A percentile compares a stretch with the other conserved stretches of the same genome.
Conservation (phyloP, 2,329 filamentous ascomycete species). For the Diaporthe capsici region DNA sequence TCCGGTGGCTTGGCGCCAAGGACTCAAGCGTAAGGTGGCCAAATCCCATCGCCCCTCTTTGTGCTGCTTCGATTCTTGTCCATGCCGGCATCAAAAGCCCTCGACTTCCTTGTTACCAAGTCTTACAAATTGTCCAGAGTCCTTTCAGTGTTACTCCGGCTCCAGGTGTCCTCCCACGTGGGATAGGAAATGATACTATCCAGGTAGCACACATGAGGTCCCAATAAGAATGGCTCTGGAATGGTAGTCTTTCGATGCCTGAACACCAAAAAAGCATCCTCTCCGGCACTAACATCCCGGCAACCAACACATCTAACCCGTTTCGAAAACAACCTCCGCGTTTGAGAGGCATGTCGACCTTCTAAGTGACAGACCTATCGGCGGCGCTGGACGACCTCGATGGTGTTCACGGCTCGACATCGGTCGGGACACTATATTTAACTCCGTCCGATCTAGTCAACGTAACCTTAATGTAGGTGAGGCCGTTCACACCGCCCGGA, state of each 20-base stretch:
- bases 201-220: not conserved
- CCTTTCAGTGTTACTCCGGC: not conserved
- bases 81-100: not conserved
- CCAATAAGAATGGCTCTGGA: not conserved
- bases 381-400: not conserved
- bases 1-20: too few relatives aligned
- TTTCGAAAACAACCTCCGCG: constrained; percentile 7
- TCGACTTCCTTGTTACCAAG: not conserved
- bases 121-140: not conserved
- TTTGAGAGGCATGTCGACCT: constrained; percentile 1
- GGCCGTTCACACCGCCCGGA: constrained; percentile 7
- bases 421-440: not conserved
- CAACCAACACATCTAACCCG: not conserved
- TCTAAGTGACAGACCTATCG: constrained; percentile 17
- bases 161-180: not conserved
- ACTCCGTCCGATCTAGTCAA: not conserved
- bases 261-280: not conserved
- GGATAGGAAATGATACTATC: not conserved
- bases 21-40: not conserved
- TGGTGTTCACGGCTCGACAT: not conserved
- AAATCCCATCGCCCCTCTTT: too few relatives aligned
- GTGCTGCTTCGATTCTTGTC: not conserved
- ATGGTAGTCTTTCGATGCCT: not conserved
- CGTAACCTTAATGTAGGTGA: not conserved
- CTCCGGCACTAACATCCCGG: not conserved